Evolutionary conservation across 106 monocot genomes (phyloP).

Genomic region (Apostasia ramifera): DNA sequence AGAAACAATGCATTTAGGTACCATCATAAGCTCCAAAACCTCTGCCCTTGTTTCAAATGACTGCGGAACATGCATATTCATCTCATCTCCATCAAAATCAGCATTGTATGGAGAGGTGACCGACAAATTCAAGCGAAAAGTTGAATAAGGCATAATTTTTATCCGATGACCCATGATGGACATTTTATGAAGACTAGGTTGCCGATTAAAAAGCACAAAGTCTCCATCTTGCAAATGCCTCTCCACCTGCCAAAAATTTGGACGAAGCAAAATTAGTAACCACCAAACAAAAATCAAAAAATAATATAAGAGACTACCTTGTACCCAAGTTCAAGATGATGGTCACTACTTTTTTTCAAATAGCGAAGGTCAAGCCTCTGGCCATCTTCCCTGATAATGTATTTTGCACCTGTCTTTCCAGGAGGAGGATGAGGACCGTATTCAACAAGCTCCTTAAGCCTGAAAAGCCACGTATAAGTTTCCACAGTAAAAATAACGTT

Average conservation of each 20-base stretch:
- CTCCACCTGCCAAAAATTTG: constrained; percentile 60
- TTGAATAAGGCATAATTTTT: constrained; percentile 98
- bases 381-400: constrained; percentile 97
- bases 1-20: constrained; percentile 97
- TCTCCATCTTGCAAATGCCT: constrained; percentile 94
- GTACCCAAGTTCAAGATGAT: constrained; percentile 96
- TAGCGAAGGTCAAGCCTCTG: constrained; percentile 95
- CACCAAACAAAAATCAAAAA: background rate
- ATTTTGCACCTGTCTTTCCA: constrained; percentile 97
- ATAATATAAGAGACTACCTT: constrained; percentile 34
- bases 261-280: background rate
- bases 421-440: constrained; percentile 99
- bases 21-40: constrained; percentile 98
- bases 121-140: constrained; percentile 93
- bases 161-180: constrained; percentile 99
- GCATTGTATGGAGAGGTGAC: constrained; percentile 99
- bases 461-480: constrained; percentile 12
- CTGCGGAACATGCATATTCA: constrained; percentile 99
- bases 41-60: constrained; percentile 98
- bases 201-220: constrained; percentile 97
- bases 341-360: constrained; percentile 96
- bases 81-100: constrained; percentile 99
- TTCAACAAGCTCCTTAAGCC: constrained; percentile 94
- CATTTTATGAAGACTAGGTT: constrained; percentile 99
- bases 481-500: background rate